phyloP scores from a whole-genome alignment of 345 rosid species.

The Excoecaria agallocha region DNA sequence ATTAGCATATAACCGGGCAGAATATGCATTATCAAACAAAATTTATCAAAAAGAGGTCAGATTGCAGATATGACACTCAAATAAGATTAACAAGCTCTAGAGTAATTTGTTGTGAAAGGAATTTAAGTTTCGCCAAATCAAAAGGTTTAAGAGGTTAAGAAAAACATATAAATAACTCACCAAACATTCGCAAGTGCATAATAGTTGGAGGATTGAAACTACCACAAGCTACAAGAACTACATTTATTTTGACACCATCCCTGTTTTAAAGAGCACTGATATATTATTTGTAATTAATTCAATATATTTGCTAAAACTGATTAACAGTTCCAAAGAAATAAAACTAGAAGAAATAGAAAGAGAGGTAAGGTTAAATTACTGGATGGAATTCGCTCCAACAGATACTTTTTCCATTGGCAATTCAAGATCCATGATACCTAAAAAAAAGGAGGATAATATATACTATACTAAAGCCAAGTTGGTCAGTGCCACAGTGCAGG shows the following conservation, averaged over 20 bases:
- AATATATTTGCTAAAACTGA: not conserved
- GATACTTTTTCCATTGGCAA: conserved; percentile 64
- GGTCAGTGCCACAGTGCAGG: no score
- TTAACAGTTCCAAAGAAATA: not conserved
- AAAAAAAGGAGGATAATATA: no score
- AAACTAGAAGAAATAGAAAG: not conserved
- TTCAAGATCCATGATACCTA: conserved; percentile 47
- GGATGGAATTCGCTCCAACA: conserved; percentile 22
- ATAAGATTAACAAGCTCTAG: not conserved
- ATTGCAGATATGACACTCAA: not conserved
- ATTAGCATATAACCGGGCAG: not conserved
- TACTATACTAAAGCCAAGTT: no score
- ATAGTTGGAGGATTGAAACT: conserved; percentile 97
- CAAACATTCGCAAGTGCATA: conserved; percentile 94
- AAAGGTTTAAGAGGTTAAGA: not conserved
- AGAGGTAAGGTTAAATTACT: conserved; percentile 28
- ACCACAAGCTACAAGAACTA: conserved; percentile 77
- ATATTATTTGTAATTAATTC: not conserved
- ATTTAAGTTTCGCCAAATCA: not conserved
- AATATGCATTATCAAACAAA: not conserved
- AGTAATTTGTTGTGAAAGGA: no score
- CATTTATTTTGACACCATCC: conserved; percentile 37
- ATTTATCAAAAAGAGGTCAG: not conserved
- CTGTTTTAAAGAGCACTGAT: conserved; percentile 25
- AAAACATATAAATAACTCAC: conserved; percentile 36